Base-by-base conservation (phyloP, 139 green algal species). In the Microglena sp. region DNA sequence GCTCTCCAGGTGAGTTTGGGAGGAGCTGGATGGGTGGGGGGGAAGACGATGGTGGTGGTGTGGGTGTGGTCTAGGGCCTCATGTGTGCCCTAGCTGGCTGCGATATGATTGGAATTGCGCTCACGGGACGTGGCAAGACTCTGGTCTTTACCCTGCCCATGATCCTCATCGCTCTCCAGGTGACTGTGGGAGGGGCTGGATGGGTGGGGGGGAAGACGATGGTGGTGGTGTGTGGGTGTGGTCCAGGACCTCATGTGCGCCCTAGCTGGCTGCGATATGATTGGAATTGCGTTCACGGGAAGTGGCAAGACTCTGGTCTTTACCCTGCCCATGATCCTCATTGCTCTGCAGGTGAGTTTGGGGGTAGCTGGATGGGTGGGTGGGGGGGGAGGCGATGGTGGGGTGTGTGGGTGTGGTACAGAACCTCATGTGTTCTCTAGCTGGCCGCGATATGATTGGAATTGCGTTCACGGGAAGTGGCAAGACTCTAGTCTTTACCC, bases 221-320 rank as follows among this genome's bases (percentile, higher is more conserved):
- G n/a, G n/a, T n/a, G n/a, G n/a, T n/a, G n/a, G n/a, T n/a, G n/a
- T n/a, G n/a, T n/a, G n/a, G n/a, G n/a, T n/a, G n/a, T n/a, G n/a
- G n/a, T 97, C 65, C 92, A 94, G 80, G 94, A 89, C 36, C 71
- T 98, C 54, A 94, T 94, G 4, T 82, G 89, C 50, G 84, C 95
- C 22, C 77, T 99, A 29, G 84, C 87, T 11, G 94, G 94, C 1
- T 67, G 94, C 0, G 94, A 99, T 86, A 97, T 98, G 82, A 98
- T 99, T 56, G 94, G 94, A 45, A 95, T 99, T 62, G 91, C 91
- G 0, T 97, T 92, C 83, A 99, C 94, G 2, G 94, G 94, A 0
- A 89, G 74, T 4, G 80, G 94, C 58, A 99, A 99, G 76, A 97
- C 94, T 24, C 78, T 98, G 5, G 89, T 92, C 26, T 99, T 98